Evolutionary conservation across 208 protist species (phyloP), one percentile per base, ranked within the genome.

Genomic region (Strigomonas culicis): DNA sequence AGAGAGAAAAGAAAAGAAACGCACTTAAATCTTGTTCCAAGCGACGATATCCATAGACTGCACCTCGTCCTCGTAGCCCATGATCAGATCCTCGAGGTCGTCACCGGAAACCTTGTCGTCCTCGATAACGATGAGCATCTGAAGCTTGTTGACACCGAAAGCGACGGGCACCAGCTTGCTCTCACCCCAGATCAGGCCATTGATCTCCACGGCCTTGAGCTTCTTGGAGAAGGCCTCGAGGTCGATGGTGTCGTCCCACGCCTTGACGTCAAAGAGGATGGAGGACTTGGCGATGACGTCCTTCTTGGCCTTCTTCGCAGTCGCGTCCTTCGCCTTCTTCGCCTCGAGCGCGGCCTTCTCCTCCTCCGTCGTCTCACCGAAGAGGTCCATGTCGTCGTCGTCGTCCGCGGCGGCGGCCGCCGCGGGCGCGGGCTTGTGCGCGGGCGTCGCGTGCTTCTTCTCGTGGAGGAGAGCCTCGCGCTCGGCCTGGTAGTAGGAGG

Each of bases 81-180:
- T 84, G 79, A 98, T 97, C 72, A 92, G 59, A 25, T 98, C 95
- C 77, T 97, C 88, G 59, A 98, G 74, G 59, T 93, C 92, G 73
- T 98, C 97, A 34, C 86, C 82, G 41, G 84, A 93, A 60, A 98
- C 81, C 82, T 97, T 96, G 74, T 97, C 93, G 82, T 98, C 97
- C 79, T 97, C 95, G 76, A 98, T 93, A 34, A 97, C 84, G 60
- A 86, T 83, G 56, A 92, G 82, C 77, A 97, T 94, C 72, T 96
- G 84, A n/a, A 98, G 84, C 84, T 98, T 98, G 82, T 97, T 98
- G 50, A 98, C 92, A 63, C 97, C 97, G 68, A 96, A 98, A 34
- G 90, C 97, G 27, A 98, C 78, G 15, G 93, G 82, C 51, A 94
- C 80, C 15, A 97, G 75, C 80, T 97, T 96, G 72, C 86, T 68